Conservation (phyloP, 768 basidiomycete genomes). For the Suillus paluster region DNA sequence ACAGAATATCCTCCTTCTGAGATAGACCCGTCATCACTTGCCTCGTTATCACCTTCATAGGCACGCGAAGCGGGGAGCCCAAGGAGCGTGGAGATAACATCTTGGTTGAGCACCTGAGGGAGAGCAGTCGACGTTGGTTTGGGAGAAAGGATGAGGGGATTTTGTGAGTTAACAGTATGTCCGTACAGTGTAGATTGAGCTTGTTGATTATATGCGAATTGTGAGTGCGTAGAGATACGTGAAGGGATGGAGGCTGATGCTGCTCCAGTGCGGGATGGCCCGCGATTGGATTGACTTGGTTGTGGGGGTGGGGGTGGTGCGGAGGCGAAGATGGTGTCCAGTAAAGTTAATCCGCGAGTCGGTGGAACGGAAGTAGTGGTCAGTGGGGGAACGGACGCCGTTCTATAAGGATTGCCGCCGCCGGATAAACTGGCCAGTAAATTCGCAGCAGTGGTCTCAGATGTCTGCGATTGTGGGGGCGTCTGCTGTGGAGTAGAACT, state of each 20-base stretch:
- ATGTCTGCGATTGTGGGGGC: conserved; percentile 16
- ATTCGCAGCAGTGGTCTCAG: conserved; percentile 43
- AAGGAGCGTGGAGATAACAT: conserved; percentile 68
- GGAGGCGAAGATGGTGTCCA: conserved; percentile 78
- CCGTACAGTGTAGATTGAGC: conserved; percentile 14
- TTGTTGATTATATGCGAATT: conserved; percentile 16
- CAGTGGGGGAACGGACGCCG: conserved; percentile 31
- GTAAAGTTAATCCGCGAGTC: conserved; percentile 58
- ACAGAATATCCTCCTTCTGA: conserved; percentile 45
- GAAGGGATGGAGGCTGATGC: conserved; percentile 11
- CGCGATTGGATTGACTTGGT: conserved; percentile 15
- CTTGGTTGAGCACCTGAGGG: conserved; percentile 72
- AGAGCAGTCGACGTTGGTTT: conserved; percentile 54
- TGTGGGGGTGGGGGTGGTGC: conserved; percentile 41
- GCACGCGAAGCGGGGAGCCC: conserved; percentile 51
- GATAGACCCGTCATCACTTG: conserved; percentile 39
- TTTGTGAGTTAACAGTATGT: conserved; percentile 29
- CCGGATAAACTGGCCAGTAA: conserved; percentile 48
- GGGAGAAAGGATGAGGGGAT: conserved; percentile 54
- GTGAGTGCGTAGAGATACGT: conserved; percentile 22
- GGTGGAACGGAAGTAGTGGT: conserved; percentile 32
- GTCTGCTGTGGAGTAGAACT: conserved; percentile 12
- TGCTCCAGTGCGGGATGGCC: conserved; percentile 20
- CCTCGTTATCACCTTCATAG: conserved; percentile 64
- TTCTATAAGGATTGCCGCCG: conserved; percentile 22